phyloP scores from a whole-genome alignment of 2,329 filamentous ascomycete species.

The Nannizziopsis arthrosporioides region DNA sequence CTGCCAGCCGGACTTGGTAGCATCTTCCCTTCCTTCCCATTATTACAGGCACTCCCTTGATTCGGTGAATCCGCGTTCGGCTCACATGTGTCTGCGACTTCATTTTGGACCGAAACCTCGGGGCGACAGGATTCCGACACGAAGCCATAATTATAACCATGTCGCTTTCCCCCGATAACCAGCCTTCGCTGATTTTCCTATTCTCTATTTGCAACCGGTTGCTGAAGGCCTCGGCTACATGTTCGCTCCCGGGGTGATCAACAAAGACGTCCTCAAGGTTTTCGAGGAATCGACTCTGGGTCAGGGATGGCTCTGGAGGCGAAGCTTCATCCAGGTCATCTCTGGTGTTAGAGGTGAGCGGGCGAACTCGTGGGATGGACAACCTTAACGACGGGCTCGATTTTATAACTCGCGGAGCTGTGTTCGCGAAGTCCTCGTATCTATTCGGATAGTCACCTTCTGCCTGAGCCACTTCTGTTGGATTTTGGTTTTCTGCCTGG shows the following conservation, averaged over 20 bases:
- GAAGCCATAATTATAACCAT: slow-evolving; percentile 31
- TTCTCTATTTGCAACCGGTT: background rate
- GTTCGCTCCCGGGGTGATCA: slow-evolving; percentile 21
- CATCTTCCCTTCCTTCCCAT: background rate
- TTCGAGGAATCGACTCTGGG: slow-evolving; percentile 27
- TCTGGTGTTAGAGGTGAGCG: background rate
- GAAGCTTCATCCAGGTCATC: background rate
- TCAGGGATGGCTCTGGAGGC: background rate
- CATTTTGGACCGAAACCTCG: background rate
- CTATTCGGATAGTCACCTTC: background rate
- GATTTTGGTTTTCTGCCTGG: background rate
- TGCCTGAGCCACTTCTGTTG: background rate
- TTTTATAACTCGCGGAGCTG: background rate
- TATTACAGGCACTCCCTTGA: background rate
- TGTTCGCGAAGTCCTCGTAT: background rate
- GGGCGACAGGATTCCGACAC: slow-evolving; percentile 15
- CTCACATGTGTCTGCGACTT: background rate
- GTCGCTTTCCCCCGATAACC: slow-evolving; percentile 33
- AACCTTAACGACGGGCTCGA: background rate
- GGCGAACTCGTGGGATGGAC: background rate
- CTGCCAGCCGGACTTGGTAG: background rate
- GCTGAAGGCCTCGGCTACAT: background rate
- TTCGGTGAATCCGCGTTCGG: background rate
- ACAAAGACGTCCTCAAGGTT: slow-evolving; percentile 24
- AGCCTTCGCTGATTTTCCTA: slow-evolving; percentile 26